A percentile compares a stretch with the other conserved stretches of the same genome.
Evolutionary conservation across 2,329 filamentous ascomycete genomes (phyloP).

Genomic region (Hortaea werneckii): DNA sequence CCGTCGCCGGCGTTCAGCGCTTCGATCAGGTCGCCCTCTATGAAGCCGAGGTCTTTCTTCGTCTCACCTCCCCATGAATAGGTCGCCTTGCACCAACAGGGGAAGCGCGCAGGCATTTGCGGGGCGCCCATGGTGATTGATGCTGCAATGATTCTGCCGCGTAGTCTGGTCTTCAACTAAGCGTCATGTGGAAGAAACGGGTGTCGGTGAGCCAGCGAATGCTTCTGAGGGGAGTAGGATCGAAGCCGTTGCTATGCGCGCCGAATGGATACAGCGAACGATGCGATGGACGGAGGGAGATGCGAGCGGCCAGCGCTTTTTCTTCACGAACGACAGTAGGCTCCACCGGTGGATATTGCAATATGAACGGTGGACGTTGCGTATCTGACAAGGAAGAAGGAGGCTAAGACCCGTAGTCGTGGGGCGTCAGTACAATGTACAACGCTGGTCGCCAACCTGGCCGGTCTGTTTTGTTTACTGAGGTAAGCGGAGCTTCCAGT

Average conservation of each 20-base stretch:
- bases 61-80: constrained; percentile 45
- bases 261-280: background rate
- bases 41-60: constrained; percentile 88
- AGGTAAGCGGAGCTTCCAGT: background rate
- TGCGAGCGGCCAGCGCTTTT: background rate
- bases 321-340: too few relatives aligned
- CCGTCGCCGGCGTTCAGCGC: constrained; percentile 96
- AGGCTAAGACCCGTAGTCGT: too few relatives aligned
- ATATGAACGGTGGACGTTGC: too few relatives aligned
- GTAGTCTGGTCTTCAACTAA: background rate
- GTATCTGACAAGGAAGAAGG: too few relatives aligned
- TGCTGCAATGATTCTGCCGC: background rate
- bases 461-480: background rate
- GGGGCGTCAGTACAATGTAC: background rate
- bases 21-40: constrained; percentile 96
- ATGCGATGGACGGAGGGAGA: background rate
- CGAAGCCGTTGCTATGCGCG: background rate
- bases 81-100: constrained; percentile 32
- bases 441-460: background rate
- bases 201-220: background rate
- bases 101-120: constrained; percentile 23
- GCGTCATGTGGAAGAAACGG: background rate
- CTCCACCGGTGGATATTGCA: too few relatives aligned
- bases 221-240: background rate
- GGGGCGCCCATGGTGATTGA: constrained; percentile 4